Evolutionary conservation across 2,329 filamentous ascomycete species (phyloP), one percentile per base, ranked within the genome.

Genomic region (Aspergillus persii): DNA sequence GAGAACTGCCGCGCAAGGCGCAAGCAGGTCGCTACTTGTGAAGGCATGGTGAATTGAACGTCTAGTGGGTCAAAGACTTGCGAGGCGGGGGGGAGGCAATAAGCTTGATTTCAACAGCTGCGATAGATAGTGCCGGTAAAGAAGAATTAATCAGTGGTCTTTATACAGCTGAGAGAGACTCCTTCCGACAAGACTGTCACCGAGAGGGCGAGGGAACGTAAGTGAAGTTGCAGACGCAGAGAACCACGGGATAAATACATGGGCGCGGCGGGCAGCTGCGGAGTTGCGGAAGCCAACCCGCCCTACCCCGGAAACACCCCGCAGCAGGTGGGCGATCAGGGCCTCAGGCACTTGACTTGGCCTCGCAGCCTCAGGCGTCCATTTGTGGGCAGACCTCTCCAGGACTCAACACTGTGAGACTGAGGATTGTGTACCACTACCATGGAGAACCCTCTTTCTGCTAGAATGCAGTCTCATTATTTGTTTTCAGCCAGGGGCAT

Each of bases 1-100:
- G 72, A 71, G 57, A 74, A 72, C 60, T 75, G 74, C 61, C 73
- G 71, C 63, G 73, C 75, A 52, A 75, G 56, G 61, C 75, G 75
- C 65, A 77, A 62, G 58, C 74, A 77, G 12, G 71, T 73, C 55
- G 68, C 64, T 47, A 74, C 63, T 68, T 76, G 74, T 41, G 71
- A 75, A 68, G 73, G 69, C 74, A 76, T 76, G 18, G 11, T 47
- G 46, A 54, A 46, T 36, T 8, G 33, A 39, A 27, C 15, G 36
- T n/a, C 36, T 5, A 41, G 36, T 15, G 36, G n/a, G 12, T 4
- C 12, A 7, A 41, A n/a, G 5, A 5, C 36, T 41, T 31, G 30
- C 8, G 30, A 31, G 30, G n/a, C n/a, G 5, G 36, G 4, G 3
- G 36, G 12, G 36, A n/a, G 15, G 15, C 3, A 41, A 41, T 12